These are phyloP conservation scores for Halenospora varia DNA, from an alignment of 495 filamentous ascomycete species.

Conservation along the genomic window DNA sequence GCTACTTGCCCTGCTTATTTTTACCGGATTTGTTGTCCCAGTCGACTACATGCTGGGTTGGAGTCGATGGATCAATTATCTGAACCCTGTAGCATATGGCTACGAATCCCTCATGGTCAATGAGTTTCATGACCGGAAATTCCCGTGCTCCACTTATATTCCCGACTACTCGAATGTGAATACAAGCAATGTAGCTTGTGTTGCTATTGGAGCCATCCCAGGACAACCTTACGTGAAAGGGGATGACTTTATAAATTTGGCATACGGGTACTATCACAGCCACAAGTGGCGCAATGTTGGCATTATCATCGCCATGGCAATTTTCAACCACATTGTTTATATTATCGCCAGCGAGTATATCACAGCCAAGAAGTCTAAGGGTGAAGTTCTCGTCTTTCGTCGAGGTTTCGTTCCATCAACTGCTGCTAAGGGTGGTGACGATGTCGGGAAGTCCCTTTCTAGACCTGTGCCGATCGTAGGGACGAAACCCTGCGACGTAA, in stretches of 20 bases:
- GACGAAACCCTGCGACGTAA: constrained; percentile 29
- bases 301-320: constrained; percentile 60
- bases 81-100: constrained; percentile 78
- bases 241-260: constrained; percentile 3
- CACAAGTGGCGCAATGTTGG: constrained; percentile 67
- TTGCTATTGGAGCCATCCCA: constrained; percentile 41
- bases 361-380: constrained; percentile 79
- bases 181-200: neutral
- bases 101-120: constrained; percentile 88
- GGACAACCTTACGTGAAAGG: constrained; percentile 28
- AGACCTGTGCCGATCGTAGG: constrained; percentile 35
- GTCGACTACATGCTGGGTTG: constrained; percentile 71
- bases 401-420: constrained; percentile 57
- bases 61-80: constrained; percentile 81
- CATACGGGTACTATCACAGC: constrained; percentile 49
- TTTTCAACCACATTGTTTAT: constrained; percentile 55
- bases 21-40: constrained; percentile 75
- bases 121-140: constrained; percentile 67
- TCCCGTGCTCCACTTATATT: constrained; percentile 53
- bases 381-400: constrained; percentile 81
- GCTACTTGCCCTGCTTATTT: constrained; percentile 68
- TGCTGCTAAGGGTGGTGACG: constrained; percentile 56
- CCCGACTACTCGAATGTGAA: constrained; percentile 40
- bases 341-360: constrained; percentile 65
- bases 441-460: constrained; percentile 34